These are phyloP conservation scores for Ustilago crameri DNA, from an alignment of 1,284 basidiomycete species.

Conservation along the genomic window DNA sequence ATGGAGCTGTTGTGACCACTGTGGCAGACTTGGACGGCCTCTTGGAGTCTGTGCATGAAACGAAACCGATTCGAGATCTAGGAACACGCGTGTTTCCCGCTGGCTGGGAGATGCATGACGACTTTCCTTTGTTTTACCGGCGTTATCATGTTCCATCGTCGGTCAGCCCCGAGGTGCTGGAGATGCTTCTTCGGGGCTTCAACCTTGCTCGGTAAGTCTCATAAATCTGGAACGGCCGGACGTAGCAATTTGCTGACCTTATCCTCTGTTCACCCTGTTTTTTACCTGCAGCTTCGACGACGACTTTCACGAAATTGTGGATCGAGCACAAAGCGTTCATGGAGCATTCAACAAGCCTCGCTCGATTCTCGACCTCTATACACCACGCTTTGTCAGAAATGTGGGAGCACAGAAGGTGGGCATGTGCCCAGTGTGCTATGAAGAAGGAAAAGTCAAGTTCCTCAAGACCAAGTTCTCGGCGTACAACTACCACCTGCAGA, in stretches of 20 bases:
- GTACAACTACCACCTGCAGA: conserved; percentile 59
- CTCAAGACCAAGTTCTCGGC: conserved; percentile 56
- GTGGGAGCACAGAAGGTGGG: conserved; percentile 43
- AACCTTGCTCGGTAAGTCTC: conserved; percentile 23
- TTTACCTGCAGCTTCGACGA: conserved; percentile 18
- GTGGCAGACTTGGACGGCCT: conserved; percentile 2
- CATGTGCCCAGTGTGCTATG: conserved; percentile 56
- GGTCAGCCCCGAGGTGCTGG: conserved; percentile 35
- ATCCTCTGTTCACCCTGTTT: too few species aligned
- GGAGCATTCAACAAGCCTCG: conserved; percentile 41
- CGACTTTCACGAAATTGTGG: conserved; percentile 16
- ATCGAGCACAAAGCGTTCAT: conserved; percentile 22
- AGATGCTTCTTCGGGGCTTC: conserved; percentile 23
- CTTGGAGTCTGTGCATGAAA: not conserved
- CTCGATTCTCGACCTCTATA: conserved; percentile 54
- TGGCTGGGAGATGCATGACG: conserved; percentile 22
- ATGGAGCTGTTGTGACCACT: not conserved
- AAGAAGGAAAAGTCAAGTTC: conserved; percentile 32
- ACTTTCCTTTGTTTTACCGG: conserved; percentile 42
- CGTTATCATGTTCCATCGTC: conserved; percentile 42
- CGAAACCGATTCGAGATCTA: not conserved
- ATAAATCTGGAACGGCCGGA: not conserved
- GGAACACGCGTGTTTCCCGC: conserved; percentile 24
- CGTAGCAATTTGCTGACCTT: not conserved
- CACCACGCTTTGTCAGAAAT: conserved; percentile 47